Percentiles rank a stretch among this genome's conserved stretches.
phyloP scores from a whole-genome alignment of 257 asterid species.

The Thymus mandschuricus region DNA sequence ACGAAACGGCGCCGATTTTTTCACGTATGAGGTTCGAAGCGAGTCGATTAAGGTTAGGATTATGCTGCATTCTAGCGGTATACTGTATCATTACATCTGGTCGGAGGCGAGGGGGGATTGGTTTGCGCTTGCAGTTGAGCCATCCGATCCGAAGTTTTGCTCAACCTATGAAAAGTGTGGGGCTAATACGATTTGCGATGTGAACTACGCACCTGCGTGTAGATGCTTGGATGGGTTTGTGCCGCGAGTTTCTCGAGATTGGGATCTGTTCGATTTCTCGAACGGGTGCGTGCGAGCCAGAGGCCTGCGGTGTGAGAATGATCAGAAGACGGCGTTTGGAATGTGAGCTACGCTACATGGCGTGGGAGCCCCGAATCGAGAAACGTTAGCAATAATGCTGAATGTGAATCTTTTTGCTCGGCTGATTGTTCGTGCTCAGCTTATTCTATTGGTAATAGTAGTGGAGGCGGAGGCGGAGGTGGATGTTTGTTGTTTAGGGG shows the following conservation, averaged over 20 bases:
- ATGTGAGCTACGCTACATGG: slow-evolving; percentile 15
- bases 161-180: not conserved
- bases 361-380: slow-evolving; percentile 34
- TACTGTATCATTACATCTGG: not conserved
- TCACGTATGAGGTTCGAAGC: slow-evolving; percentile 8
- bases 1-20: not conserved
- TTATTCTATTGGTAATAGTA: slow-evolving; percentile 18
- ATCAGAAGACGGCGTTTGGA: slow-evolving; percentile 4
- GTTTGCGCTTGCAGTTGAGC: not conserved
- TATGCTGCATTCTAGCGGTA: slow-evolving; percentile 3
- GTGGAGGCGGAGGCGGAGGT: slow-evolving; percentile 9
- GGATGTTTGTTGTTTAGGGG: slow-evolving; percentile 29
- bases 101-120: slow-evolving; percentile 18
- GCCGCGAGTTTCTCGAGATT: not conserved
- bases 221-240: slow-evolving; percentile 35
- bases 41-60: slow-evolving; percentile 24
- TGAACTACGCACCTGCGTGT: not conserved
- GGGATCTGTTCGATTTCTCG: slow-evolving; percentile 19
- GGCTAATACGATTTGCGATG: slow-evolving; percentile 34
- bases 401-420: slow-evolving; percentile 29
- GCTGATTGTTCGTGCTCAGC: slow-evolving; percentile 37
- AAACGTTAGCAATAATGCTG: slow-evolving; percentile 11
- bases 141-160: slow-evolving; percentile 11
- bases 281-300: slow-evolving; percentile 35
- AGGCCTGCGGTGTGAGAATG: slow-evolving; percentile 20